Percentiles rank a stretch among this genome's conserved stretches.
Conservation (phyloP, 2,329 filamentous ascomycete genomes). For the Didymella lethalis region DNA sequence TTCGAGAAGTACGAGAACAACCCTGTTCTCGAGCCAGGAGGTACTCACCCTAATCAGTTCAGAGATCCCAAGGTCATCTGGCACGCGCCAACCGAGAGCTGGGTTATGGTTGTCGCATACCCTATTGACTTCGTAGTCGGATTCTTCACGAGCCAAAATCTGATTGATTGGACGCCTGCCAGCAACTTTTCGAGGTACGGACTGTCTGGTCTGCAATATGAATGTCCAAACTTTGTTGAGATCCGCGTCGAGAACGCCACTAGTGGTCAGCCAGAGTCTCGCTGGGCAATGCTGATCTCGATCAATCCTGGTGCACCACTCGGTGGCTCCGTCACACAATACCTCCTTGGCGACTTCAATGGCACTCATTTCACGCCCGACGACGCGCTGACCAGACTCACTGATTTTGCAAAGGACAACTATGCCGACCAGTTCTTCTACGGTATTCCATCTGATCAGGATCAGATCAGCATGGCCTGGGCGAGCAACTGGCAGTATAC, state of each 20-base stretch:
- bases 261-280: constrained; percentile 51
- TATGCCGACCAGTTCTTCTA: constrained; percentile 66
- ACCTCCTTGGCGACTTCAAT: constrained; percentile 68
- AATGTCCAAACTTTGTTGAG: constrained; percentile 69
- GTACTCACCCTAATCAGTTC: constrained; percentile 63
- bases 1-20: constrained; percentile 68
- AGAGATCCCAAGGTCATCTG: constrained; percentile 70
- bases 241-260: constrained; percentile 56
- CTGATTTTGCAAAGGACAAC: constrained; percentile 62
- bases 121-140: constrained; percentile 64
- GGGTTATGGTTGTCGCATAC: constrained; percentile 60
- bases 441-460: constrained; percentile 51
- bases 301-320: constrained; percentile 66
- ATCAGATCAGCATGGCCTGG: constrained; percentile 63
- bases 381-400: constrained; percentile 54
- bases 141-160: constrained; percentile 67
- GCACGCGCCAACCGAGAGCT: constrained; percentile 8
- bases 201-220: constrained; percentile 65
- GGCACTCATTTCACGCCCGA: constrained; percentile 66
- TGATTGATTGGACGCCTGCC: constrained; percentile 65
- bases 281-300: constrained; percentile 59
- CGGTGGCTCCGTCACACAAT: constrained; percentile 64
- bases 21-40: constrained; percentile 61
- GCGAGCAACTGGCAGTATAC: constrained; percentile 68
- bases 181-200: constrained; percentile 65